phyloP scores from a whole-genome alignment of 176 grass and related monocot genomes.

The Otatea glauca region DNA sequence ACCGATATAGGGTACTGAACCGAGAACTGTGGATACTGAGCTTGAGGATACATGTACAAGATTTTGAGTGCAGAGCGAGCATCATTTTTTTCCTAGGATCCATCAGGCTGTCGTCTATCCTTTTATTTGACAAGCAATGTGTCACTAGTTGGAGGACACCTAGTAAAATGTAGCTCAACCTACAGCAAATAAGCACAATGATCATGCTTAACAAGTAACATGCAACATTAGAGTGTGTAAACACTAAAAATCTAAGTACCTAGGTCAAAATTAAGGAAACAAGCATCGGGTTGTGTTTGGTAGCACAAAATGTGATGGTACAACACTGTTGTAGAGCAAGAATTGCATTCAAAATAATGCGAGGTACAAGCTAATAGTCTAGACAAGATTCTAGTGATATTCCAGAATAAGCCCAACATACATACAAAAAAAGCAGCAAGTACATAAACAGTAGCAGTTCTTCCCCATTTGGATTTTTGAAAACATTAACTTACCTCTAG shows the following conservation, averaged over 20 bases:
- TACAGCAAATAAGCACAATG: conserved; percentile 37
- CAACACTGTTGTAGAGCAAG: too few species aligned
- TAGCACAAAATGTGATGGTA: too few species aligned
- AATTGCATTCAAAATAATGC: too few species aligned
- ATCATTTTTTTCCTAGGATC: conserved; percentile 56
- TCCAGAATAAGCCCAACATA: too few species aligned
- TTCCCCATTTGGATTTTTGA: too few species aligned
- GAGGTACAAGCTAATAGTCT: too few species aligned
- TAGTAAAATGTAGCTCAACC: conserved; percentile 12
- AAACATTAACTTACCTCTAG: too few species aligned
- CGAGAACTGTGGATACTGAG: conserved; percentile 40
- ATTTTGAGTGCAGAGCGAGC: conserved; percentile 44
- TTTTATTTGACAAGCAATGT: too few species aligned
- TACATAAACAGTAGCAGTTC: too few species aligned
- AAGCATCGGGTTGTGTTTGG: not conserved
- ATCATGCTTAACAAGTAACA: conserved; percentile 14
- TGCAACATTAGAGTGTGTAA: not conserved
- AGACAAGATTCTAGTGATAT: too few species aligned
- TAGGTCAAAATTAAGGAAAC: conserved; percentile 15
- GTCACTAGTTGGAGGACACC: not conserved
- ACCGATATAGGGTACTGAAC: conserved; percentile 44
- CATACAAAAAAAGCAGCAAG: too few species aligned
- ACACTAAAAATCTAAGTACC: not conserved
- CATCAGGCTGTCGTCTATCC: conserved; percentile 50
- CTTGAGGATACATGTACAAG: conserved; percentile 46